Evolutionary conservation across 2,329 filamentous ascomycete genomes (phyloP), one percentile per base, ranked within the genome.

Genomic region (Raffaelea albimanens): DNA sequence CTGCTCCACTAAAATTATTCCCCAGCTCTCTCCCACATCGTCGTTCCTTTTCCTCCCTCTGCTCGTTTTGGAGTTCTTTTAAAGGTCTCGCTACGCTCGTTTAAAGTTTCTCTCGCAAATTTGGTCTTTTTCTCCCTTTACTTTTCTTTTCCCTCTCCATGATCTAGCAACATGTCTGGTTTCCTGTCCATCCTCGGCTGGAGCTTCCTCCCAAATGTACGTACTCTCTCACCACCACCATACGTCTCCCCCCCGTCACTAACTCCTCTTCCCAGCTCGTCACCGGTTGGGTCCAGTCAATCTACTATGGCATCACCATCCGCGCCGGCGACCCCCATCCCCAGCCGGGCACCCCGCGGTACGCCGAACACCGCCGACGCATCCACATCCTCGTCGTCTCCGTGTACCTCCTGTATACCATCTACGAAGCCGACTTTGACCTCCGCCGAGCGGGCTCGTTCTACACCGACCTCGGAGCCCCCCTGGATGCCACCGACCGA

Each of bases 361-460:
- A 79, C 63, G 72, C 75, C 53, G 73, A 76, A 49, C 87, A 97
- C 69, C 83, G 88, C 51, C 85, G 85, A 49, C 78, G 81, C 57
- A 91, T 96, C 62, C 82, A 93, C 63, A 83, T 91, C 60, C 71
- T 83, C 56, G 87, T 97, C 58, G 83, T 97, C 44, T 72, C 83
- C 43, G 68, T 78, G 51, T 98, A 97, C 68, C 85, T 97, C 34
- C 67, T 84, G 54, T 96, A 95, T 72, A 95, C 89, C 42, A 80
- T 97, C 58, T 93, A 90, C 69, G 91, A 97, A 68, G 85, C 88
- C 58, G 87, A 95, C 72, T 81, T 86, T 69, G 81, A 87, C 53
- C 74, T 95, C 23, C 83, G 80, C 53, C 70, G 75, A 40, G 70
- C 73, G 1, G 81, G 84, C 18, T 82, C 87, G 63, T 95, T 85